Percentiles rank a stretch among this genome's conserved stretches.
These are phyloP conservation scores for Microbotryomycetes sp. DNA, from an alignment of 1,284 basidiomycete genomes.

Conservation along the genomic window DNA sequence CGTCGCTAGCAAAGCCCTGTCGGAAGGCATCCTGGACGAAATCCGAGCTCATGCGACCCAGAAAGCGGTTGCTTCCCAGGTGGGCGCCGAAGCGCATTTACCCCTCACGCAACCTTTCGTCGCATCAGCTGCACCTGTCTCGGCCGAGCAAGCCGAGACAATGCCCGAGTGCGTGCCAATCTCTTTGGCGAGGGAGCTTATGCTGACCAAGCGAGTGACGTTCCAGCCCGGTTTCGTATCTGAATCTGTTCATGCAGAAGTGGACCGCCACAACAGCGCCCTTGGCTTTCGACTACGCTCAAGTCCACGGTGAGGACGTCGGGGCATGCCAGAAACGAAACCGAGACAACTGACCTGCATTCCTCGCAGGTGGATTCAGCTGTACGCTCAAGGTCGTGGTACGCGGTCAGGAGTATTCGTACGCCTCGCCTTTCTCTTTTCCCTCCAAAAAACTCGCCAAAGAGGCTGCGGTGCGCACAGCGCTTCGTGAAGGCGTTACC, in stretches of 20 bases:
- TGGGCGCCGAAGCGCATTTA: no score
- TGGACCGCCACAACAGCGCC: constrained; percentile 8
- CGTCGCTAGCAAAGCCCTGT: neutral
- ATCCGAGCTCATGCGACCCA: no score
- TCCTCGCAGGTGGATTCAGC: neutral
- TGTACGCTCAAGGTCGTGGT: neutral
- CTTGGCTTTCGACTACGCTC: constrained; percentile 5
- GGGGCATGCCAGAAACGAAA: no score
- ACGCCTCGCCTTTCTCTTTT: neutral
- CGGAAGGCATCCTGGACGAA: neutral
- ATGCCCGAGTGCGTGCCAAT: no score
- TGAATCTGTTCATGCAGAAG: constrained; percentile 8
- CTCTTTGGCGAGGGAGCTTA: no score
- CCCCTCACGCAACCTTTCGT: no score
- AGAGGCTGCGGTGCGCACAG: constrained; percentile 12
- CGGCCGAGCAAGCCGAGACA: no score
- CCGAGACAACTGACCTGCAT: neutral
- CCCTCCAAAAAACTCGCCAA: constrained; percentile 1
- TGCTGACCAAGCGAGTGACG: constrained; percentile 5
- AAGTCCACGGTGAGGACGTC: neutral
- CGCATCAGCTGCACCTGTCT: no score
- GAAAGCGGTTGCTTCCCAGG: no score
- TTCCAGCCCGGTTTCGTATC: constrained; percentile 5
- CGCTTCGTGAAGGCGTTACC: constrained; percentile 3
- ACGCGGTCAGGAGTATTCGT: neutral